A percentile compares a stretch with the other conserved stretches of the same genome.
These are phyloP conservation scores for Penicillium sp. DNA, from an alignment of 2,329 filamentous ascomycete genomes.

Conservation along the genomic window DNA sequence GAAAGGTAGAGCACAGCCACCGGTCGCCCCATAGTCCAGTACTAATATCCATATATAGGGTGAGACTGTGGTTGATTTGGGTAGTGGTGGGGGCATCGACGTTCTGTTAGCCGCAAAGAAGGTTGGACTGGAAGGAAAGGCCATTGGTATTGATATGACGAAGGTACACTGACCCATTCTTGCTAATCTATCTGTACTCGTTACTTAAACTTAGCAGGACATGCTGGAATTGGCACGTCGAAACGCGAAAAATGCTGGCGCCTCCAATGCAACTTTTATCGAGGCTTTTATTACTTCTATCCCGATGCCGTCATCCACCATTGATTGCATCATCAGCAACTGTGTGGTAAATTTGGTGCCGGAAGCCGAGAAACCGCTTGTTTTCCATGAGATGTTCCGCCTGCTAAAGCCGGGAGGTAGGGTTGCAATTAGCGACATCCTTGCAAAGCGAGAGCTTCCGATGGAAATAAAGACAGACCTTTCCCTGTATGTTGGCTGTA, in stretches of 20 bases:
- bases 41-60: slow-evolving; percentile 38
- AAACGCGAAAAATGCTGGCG: slow-evolving; percentile 43
- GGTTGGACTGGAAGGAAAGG: slow-evolving; percentile 51
- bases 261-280: slow-evolving; percentile 53
- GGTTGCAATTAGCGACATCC: slow-evolving; percentile 61
- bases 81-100: slow-evolving; percentile 60
- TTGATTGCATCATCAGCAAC: slow-evolving; percentile 63
- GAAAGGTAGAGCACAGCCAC: slow-evolving; percentile 32
- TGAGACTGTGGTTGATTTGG: slow-evolving; percentile 60
- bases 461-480: background rate
- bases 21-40: too few species aligned
- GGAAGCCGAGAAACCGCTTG: slow-evolving; percentile 51
- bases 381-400: slow-evolving; percentile 60
- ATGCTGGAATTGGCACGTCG: slow-evolving; percentile 37
- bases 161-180: slow-evolving; percentile 39
- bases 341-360: slow-evolving; percentile 64
- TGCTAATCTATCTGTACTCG: background rate
- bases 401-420: slow-evolving; percentile 59
- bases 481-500: slow-evolving; percentile 60
- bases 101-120: slow-evolving; percentile 55
- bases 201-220: slow-evolving; percentile 39
- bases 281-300: slow-evolving; percentile 54
- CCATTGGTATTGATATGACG: slow-evolving; percentile 63
- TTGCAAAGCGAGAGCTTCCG: slow-evolving; percentile 37
- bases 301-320: slow-evolving; percentile 43